Percentiles rank a stretch among this genome's conserved stretches.
These are phyloP conservation scores for Phycomyces blakesleeanus DNA, from an alignment of 192 early-diverging fungal genomes.

Conservation along the genomic window DNA sequence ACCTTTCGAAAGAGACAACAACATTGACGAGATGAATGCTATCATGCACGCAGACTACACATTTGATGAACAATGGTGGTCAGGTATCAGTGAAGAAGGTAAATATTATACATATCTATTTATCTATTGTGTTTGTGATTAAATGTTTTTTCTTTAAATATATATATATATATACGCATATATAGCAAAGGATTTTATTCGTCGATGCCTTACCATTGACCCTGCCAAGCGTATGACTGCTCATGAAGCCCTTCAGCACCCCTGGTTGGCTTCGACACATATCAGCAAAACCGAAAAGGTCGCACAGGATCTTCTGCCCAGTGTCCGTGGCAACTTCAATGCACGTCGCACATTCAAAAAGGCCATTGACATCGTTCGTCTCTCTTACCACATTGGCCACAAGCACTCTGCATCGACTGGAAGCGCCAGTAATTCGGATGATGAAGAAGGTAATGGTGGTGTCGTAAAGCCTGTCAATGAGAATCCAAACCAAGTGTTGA, in stretches of 20 bases:
- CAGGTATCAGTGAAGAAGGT: conserved; percentile 50
- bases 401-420: conserved; percentile 23
- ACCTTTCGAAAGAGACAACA: conserved; percentile 64
- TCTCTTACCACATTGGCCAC: conserved; percentile 30
- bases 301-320: conserved; percentile 52
- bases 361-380: conserved; percentile 47
- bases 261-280: conserved; percentile 56
- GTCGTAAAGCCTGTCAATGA: conserved; percentile 32
- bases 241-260: conserved; percentile 66
- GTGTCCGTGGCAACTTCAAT: conserved; percentile 62
- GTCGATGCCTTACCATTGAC: conserved; percentile 59
- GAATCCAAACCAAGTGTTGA: conserved; percentile 28
- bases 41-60: conserved; percentile 58
- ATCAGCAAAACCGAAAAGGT: not conserved
- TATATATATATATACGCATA: too few species aligned
- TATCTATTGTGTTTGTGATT: too few species aligned
- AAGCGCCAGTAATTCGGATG: conserved; percentile 1
- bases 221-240: conserved; percentile 73
- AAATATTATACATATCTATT: too few species aligned
- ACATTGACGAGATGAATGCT: conserved; percentile 48
- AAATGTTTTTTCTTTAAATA: too few species aligned
- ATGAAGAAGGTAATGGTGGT: conserved; percentile 5
- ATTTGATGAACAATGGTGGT: conserved; percentile 68
- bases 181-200: conserved; percentile 70
- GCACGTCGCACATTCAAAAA: conserved; percentile 64